These are phyloP conservation scores for Erodium moschatum DNA, from an alignment of 441 rosid genomes.

Conservation along the genomic window DNA sequence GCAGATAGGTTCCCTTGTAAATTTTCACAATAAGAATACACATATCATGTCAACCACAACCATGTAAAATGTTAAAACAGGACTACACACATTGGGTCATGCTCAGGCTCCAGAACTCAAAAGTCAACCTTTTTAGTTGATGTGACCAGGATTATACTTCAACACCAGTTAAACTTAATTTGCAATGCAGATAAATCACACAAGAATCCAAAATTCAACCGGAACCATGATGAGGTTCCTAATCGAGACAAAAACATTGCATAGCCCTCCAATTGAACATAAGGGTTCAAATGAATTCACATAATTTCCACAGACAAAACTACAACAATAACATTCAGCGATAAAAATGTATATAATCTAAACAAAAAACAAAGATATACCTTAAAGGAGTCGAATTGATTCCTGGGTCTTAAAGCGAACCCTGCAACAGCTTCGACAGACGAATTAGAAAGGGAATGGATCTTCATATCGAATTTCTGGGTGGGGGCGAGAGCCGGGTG, in stretches of 20 bases:
- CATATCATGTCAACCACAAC: too few relatives aligned
- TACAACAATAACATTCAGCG: constrained; percentile 4
- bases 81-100: too few relatives aligned
- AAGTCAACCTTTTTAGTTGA: too few relatives aligned
- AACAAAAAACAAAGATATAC: constrained; percentile 21
- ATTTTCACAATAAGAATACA: too few relatives aligned
- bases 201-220: not conserved
- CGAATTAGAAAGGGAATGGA: constrained; percentile 28
- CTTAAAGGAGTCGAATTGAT: constrained; percentile 43
- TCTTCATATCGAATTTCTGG: constrained; percentile 34
- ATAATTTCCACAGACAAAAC: not conserved
- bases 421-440: constrained; percentile 24
- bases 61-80: too few relatives aligned
- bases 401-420: constrained; percentile 28
- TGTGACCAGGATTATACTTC: too few relatives aligned
- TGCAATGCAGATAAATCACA: not conserved
- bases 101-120: too few relatives aligned
- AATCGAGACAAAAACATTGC: not conserved
- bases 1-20: not conserved
- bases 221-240: not conserved
- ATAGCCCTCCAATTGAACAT: not conserved
- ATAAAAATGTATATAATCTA: not conserved
- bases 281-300: constrained; percentile 20
- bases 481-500: constrained; percentile 28
- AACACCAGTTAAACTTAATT: not conserved